A percentile compares a stretch with the other conserved stretches of the same genome.
Conservation (phyloP, 768 basidiomycete species). For the Aureoboletus auriporus region DNA sequence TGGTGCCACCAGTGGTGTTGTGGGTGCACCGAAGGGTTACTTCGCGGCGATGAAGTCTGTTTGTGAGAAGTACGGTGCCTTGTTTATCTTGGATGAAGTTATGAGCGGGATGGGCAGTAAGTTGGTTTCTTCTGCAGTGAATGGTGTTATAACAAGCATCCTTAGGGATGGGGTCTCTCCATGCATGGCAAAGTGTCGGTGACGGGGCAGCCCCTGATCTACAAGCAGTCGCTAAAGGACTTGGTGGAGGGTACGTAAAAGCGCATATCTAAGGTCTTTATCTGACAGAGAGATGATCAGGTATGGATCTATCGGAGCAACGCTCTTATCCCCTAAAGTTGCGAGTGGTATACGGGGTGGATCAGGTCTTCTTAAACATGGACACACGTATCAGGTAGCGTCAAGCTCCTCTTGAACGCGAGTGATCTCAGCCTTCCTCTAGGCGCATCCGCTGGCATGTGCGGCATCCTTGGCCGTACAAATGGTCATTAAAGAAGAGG, state of each 20-base stretch:
- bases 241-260: constrained; percentile 73
- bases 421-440: constrained; percentile 7
- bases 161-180: constrained; percentile 80
- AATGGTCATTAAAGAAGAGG: constrained; percentile 61
- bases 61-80: constrained; percentile 63
- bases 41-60: constrained; percentile 83
- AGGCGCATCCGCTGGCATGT: constrained; percentile 75
- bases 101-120: constrained; percentile 90
- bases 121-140: constrained; percentile 25
- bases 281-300: constrained; percentile 33
- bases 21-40: constrained; percentile 79
- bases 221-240: constrained; percentile 85
- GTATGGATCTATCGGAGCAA: constrained; percentile 78
- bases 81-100: constrained; percentile 88
- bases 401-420: neutral
- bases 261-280: neutral
- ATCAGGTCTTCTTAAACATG: constrained; percentile 78
- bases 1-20: constrained; percentile 77
- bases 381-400: constrained; percentile 77
- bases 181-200: constrained; percentile 82
- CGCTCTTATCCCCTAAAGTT: constrained; percentile 70
- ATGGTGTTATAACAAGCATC: neutral
- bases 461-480: constrained; percentile 82
- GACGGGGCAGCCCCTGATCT: constrained; percentile 78
- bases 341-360: constrained; percentile 63